Conservation (phyloP, 805 yeast genomes). For the Teunomyces atbi region DNA sequence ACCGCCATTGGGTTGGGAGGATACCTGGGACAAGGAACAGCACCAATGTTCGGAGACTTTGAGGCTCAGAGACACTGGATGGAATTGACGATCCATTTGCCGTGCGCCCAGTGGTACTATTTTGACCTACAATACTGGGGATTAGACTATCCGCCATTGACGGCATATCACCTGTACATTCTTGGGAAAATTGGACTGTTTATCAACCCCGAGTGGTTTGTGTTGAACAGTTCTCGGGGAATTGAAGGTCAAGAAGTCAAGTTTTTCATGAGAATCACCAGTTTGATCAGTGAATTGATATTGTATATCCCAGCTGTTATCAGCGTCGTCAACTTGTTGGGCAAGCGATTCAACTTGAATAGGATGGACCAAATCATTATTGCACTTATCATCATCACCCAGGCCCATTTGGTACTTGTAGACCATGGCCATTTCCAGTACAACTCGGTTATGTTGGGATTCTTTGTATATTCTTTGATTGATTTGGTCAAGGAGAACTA, state of each 20-base stretch:
- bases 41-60: constrained; percentile 92
- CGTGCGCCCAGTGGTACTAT: constrained; percentile 79
- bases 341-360: constrained; percentile 52
- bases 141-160: constrained; percentile 93
- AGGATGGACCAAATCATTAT: constrained; percentile 76
- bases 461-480: constrained; percentile 65
- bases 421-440: constrained; percentile 98
- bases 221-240: constrained; percentile 70
- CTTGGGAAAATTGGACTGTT: constrained; percentile 70
- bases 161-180: constrained; percentile 88
- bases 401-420: constrained; percentile 77
- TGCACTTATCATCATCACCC: constrained; percentile 76
- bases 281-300: constrained; percentile 68
- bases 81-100: constrained; percentile 80
- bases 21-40: constrained; percentile 67
- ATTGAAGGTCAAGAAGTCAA: constrained; percentile 64
- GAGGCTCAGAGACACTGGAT: constrained; percentile 99
- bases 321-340: constrained; percentile 67
- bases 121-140: constrained; percentile 95
- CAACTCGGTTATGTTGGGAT: constrained; percentile 91
- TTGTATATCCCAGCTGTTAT: constrained; percentile 80
- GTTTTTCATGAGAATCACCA: constrained; percentile 82
- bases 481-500: constrained; percentile 63
- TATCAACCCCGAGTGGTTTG: constrained; percentile 74
- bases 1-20: constrained; percentile 88